These are phyloP conservation scores for Penicillium crustosum DNA, from an alignment of 2,329 filamentous ascomycete species.

Conservation along the genomic window DNA sequence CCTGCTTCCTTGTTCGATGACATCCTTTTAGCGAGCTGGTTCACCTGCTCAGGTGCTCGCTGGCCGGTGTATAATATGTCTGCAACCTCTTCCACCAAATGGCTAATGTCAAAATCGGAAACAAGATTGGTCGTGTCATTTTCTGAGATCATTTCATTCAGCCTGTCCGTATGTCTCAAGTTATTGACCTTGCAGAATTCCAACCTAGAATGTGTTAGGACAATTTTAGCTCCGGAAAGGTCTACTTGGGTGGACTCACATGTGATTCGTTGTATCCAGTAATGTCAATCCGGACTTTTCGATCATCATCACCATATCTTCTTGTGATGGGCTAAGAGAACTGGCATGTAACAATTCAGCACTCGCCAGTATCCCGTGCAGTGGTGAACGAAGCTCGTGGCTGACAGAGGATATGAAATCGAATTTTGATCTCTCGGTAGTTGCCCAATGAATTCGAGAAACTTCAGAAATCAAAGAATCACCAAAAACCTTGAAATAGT, in stretches of 20 bases:
- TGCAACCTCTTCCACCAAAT: conserved; percentile 34
- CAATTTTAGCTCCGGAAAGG: too few relatives aligned
- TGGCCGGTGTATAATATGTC: conserved; percentile 33
- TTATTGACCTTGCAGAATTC: conserved; percentile 41
- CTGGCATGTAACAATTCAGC: conserved; percentile 52
- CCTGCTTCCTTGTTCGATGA: conserved; percentile 41
- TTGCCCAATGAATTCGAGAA: conserved; percentile 30
- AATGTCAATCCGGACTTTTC: conserved; percentile 54
- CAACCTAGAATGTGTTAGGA: conserved; percentile 23
- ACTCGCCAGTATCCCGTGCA: conserved; percentile 51
- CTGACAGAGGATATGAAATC: conserved; percentile 56
- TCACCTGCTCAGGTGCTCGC: conserved; percentile 15
- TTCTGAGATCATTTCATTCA: conserved; percentile 19
- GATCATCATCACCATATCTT: conserved; percentile 49
- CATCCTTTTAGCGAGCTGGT: conserved; percentile 12
- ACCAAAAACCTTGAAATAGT: conserved; percentile 35
- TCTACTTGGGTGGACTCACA: conserved; percentile 21
- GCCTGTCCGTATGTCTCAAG: conserved; percentile 34
- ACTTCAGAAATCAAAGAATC: conserved; percentile 39
- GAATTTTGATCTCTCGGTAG: conserved; percentile 49
- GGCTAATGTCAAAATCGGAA: conserved; percentile 35
- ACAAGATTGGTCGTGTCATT: conserved; percentile 25
- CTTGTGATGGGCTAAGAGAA: conserved; percentile 39
- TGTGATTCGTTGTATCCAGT: conserved; percentile 48
- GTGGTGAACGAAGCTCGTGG: conserved; percentile 52